phyloP scores from a whole-genome alignment of 768 basidiomycete species.

The Pulveroboletus frians region DNA sequence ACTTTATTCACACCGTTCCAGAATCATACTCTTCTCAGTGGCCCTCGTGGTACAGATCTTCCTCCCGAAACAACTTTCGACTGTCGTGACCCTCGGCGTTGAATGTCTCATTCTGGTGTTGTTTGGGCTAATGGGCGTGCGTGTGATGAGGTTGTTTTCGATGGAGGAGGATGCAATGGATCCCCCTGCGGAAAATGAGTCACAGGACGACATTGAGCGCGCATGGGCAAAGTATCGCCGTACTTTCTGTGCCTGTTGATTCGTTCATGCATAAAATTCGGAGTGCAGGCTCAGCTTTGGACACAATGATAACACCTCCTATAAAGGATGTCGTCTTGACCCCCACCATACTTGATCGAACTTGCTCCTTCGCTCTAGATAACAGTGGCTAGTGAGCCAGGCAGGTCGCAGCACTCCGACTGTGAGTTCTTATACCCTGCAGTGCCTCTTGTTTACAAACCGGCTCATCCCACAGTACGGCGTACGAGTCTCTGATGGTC shows the following conservation, averaged over 20 bases:
- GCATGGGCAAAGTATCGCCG: neutral
- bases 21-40: constrained; percentile 4
- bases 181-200: neutral
- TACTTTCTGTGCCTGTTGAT: neutral
- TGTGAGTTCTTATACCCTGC: no score
- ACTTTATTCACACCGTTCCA: neutral
- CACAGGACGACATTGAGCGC: neutral
- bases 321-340: no score
- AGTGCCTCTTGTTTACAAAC: no score
- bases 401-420: no score
- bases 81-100: neutral
- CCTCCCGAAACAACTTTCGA: neutral
- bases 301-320: no score
- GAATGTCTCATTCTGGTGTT: neutral
- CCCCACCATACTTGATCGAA: no score
- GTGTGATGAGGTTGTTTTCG: constrained; percentile 1
- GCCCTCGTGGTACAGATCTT: constrained; percentile 11
- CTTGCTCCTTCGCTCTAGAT: no score
- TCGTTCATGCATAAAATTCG: no score
- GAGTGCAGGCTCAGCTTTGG: no score
- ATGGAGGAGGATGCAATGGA: neutral
- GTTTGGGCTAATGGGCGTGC: neutral
- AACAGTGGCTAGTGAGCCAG: no score
- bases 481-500: no score
- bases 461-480: no score